phyloP scores from a whole-genome alignment of 257 asterid genomes.

The Fraxinus americana region DNA sequence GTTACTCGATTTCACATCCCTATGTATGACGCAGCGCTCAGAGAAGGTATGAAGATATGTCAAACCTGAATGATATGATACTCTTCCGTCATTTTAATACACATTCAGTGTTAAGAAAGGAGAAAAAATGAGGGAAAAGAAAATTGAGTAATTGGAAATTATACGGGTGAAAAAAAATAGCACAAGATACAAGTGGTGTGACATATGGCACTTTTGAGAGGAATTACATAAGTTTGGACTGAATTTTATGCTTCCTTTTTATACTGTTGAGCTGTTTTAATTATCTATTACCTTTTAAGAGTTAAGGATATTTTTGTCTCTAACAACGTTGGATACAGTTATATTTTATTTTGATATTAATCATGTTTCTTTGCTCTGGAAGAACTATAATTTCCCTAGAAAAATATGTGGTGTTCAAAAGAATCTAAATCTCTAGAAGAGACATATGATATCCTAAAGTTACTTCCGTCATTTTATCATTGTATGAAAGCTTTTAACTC shows the following conservation, averaged over 20 bases:
- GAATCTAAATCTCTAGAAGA: neutral
- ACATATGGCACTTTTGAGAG: neutral
- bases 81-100: constrained; percentile 13
- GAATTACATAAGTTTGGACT: neutral
- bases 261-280: neutral
- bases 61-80: constrained; percentile 54
- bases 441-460: neutral
- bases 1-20: constrained; percentile 92
- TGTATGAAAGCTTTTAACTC: neutral
- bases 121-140: neutral
- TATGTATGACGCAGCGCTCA: constrained; percentile 76
- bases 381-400: neutral
- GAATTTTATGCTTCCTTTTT: neutral
- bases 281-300: neutral
- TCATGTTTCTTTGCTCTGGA: neutral
- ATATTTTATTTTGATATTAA: neutral
- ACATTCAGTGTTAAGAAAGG: neutral
- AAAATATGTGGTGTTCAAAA: neutral
- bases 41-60: constrained; percentile 78
- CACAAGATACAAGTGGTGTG: neutral
- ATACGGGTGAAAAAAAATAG: neutral
- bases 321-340: neutral
- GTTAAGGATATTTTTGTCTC: neutral
- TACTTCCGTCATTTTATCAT: neutral
- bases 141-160: neutral